Conservation (phyloP, 805 yeast species). For the baker's yeast (Saccharomyces cerevisiae) region DNA sequence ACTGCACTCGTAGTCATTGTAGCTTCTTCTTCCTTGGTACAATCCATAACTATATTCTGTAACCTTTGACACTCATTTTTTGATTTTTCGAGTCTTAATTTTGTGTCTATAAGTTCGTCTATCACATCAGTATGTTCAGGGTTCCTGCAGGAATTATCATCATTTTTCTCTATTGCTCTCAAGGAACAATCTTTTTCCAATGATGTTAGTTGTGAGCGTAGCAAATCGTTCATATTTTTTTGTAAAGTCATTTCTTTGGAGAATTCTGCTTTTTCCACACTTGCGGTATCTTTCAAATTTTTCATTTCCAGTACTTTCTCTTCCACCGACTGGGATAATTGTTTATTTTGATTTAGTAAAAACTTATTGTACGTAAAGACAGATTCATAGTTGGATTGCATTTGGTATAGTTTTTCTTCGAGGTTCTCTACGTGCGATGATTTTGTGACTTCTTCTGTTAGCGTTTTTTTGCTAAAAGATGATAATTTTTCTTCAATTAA, state of each 20-base stretch:
- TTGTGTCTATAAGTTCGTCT: constrained; percentile 20
- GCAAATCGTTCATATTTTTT: constrained; percentile 48
- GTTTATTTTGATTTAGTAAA: constrained; percentile 31
- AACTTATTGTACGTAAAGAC: constrained; percentile 19
- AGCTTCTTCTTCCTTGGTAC: background rate
- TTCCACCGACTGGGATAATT: constrained; percentile 35
- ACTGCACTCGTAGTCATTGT: background rate
- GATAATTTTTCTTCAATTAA: constrained; percentile 23
- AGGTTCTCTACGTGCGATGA: background rate
- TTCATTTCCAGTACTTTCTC: constrained; percentile 39
- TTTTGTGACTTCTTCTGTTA: background rate
- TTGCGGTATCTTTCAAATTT: constrained; percentile 37
- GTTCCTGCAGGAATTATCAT: constrained; percentile 33
- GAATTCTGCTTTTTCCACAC: constrained; percentile 41
- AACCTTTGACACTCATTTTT: constrained; percentile 12
- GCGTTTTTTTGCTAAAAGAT: constrained; percentile 5
- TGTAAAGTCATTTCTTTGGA: constrained; percentile 51
- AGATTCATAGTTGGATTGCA: constrained; percentile 1
- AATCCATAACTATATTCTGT: constrained; percentile 7
- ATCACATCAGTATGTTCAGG: constrained; percentile 35
- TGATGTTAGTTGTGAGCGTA: background rate
- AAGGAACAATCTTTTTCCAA: background rate
- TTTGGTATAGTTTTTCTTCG: background rate
- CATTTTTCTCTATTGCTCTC: constrained; percentile 45
- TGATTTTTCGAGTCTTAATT: constrained; percentile 29